phyloP scores from a whole-genome alignment of 2,329 filamentous ascomycete genomes.

The Colletotrichum sojae region DNA sequence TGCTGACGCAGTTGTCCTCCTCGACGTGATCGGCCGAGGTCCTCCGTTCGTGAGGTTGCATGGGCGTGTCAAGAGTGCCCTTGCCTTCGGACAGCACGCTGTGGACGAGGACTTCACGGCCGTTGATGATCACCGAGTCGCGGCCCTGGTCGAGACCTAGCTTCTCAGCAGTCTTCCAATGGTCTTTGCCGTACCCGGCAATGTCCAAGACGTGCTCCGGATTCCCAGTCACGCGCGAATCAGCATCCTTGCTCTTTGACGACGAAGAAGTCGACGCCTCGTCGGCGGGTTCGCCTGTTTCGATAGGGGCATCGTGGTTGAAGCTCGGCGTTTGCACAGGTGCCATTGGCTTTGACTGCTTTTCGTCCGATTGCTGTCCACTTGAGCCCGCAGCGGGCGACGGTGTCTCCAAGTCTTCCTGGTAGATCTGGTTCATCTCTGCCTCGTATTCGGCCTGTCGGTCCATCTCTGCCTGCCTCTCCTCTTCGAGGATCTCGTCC shows the following conservation, averaged over 20 bases:
- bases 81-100: constrained; percentile 75
- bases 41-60: constrained; percentile 56
- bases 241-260: constrained; percentile 52
- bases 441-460: constrained; percentile 67
- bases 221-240: constrained; percentile 68
- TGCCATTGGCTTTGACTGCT: constrained; percentile 13
- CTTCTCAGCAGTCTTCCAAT: constrained; percentile 77
- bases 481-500: constrained; percentile 88
- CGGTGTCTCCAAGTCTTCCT: constrained; percentile 57
- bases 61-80: constrained; percentile 69
- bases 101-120: constrained; percentile 80
- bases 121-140: constrained; percentile 78
- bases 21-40: constrained; percentile 38
- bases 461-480: constrained; percentile 77
- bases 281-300: constrained; percentile 62
- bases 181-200: constrained; percentile 82
- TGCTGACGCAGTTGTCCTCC: constrained; percentile 49
- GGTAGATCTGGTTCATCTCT: constrained; percentile 75
- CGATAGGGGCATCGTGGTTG: constrained; percentile 79
- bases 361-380: constrained; percentile 9
- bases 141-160: constrained; percentile 74
- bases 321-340: constrained; percentile 66
- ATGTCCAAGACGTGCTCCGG: constrained; percentile 80
- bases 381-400: constrained; percentile 25
- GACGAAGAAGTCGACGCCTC: constrained; percentile 33